phyloP scores from a whole-genome alignment of 345 rosid genomes.

The Rhodamnia rubescens region DNA sequence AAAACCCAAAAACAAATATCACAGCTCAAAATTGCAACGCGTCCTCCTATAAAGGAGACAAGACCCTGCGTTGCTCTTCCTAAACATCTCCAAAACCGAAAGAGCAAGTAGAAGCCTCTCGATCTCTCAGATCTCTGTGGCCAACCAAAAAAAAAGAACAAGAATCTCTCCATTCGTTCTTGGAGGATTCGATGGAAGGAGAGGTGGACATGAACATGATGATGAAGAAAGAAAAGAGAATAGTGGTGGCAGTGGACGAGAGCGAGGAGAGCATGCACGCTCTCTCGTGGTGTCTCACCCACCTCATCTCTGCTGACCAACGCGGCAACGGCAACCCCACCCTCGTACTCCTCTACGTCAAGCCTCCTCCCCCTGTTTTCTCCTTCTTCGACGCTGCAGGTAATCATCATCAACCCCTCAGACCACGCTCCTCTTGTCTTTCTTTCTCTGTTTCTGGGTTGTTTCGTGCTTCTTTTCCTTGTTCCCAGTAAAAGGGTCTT shows the following conservation, averaged over 20 bases:
- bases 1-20: background rate
- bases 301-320: constrained; percentile 27
- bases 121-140: background rate
- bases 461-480: background rate
- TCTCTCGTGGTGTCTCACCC: constrained; percentile 66
- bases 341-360: constrained; percentile 68
- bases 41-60: background rate
- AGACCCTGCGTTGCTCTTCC: background rate
- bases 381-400: constrained; percentile 64
- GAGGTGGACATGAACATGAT: constrained; percentile 1
- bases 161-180: background rate
- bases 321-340: constrained; percentile 10
- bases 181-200: constrained; percentile 10
- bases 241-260: constrained; percentile 86
- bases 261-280: constrained; percentile 92
- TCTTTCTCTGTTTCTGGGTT: background rate
- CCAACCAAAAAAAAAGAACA: background rate
- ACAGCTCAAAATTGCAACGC: background rate
- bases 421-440: background rate
- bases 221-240: constrained; percentile 10
- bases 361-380: constrained; percentile 62
- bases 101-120: background rate
- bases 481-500: background rate
- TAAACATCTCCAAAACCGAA: background rate
- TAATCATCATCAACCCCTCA: constrained; percentile 4